Percentiles rank a stretch among this genome's conserved stretches.
These are phyloP conservation scores for Acacia acuminata DNA, from an alignment of 306 rosid species.

Conservation along the genomic window DNA sequence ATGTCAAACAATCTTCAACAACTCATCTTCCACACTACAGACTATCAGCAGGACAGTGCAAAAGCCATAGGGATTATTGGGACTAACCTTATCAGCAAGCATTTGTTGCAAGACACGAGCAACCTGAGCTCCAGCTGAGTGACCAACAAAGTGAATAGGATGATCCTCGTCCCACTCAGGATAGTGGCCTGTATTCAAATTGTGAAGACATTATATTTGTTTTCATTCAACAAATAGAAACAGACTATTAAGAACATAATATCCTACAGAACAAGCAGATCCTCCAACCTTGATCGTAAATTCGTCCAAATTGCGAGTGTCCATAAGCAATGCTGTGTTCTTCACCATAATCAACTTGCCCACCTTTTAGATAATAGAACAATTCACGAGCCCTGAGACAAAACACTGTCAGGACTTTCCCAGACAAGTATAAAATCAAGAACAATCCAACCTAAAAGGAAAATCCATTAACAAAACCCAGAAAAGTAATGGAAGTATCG, in stretches of 20 bases:
- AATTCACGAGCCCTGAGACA: constrained; percentile 81
- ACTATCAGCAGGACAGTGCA: not conserved
- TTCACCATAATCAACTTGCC: constrained; percentile 91
- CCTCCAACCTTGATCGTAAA: constrained; percentile 72
- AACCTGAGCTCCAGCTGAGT: constrained; percentile 97
- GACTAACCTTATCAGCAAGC: constrained; percentile 91
- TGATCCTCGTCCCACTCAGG: constrained; percentile 98
- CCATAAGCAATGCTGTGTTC: constrained; percentile 91
- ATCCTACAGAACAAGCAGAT: constrained; percentile 16
- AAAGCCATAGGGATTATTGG: constrained; percentile 29
- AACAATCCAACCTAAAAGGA: not conserved
- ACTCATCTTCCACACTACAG: not conserved
- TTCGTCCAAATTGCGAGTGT: constrained; percentile 79
- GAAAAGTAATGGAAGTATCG: not conserved
- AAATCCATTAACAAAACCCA: not conserved
- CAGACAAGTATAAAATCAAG: not conserved
- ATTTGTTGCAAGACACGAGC: constrained; percentile 93
- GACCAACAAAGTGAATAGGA: constrained; percentile 94
- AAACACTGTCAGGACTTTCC: constrained; percentile 9
- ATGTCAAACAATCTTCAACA: not conserved
- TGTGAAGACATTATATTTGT: not conserved
- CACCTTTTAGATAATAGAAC: constrained; percentile 97
- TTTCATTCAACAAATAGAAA: not conserved
- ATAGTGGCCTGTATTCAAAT: constrained; percentile 71
- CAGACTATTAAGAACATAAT: not conserved